Evolutionary conservation across 116 monocot genomes (phyloP), one percentile per base, ranked within the genome.

Genomic region (Trichopus zeylanicus): DNA sequence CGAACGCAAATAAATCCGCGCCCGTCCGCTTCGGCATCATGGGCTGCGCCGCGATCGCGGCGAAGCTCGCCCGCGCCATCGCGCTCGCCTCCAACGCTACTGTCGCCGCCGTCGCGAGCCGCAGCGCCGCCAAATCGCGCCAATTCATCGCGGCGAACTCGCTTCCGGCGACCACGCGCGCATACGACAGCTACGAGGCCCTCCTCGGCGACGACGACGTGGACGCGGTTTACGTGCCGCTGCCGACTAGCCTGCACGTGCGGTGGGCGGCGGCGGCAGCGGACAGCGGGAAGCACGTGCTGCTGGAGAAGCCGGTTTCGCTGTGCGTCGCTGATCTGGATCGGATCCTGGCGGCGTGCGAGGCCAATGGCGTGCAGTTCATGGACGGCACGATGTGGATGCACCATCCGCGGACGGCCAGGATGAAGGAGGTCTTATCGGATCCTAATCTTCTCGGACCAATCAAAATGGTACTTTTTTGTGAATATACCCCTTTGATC

Each of bases 361-460:
- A 61, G 26, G 29, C 56, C 15, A 65, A 66, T 26, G 67, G 71
- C 4, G 84, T 97, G 13, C 91, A 91, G 77, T 80, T 87, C 68
- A 97, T 97, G 91, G 97, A 97, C 38, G 51, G 70, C 39, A 87
- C 84, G 6, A 91, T 97, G 97, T 91, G 91, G 87, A 85, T 97
- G 79, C 97, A 97, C 49, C 74, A 91, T 31, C 97, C 91, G 1
- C 54, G 97, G 46, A 87, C 91, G 15, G 82, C 71, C 26, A 70
- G 64, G 75, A 90, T 97, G 91, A 56, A 65, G 65, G 72, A 69
- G 73, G 21, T 87, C 46, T 37, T 97, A 24, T 66, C 60, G 33
- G 97, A 97, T 79, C 60, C 79, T 9, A 19, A 29, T n/a, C 77
- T 62, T 1, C 80, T 91, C 29, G 97, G 97, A 2, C 59, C 81